A percentile compares a stretch with the other conserved stretches of the same genome.
These are phyloP conservation scores for Delphinella strobiligena DNA, from an alignment of 2,329 filamentous ascomycete genomes.

Conservation along the genomic window DNA sequence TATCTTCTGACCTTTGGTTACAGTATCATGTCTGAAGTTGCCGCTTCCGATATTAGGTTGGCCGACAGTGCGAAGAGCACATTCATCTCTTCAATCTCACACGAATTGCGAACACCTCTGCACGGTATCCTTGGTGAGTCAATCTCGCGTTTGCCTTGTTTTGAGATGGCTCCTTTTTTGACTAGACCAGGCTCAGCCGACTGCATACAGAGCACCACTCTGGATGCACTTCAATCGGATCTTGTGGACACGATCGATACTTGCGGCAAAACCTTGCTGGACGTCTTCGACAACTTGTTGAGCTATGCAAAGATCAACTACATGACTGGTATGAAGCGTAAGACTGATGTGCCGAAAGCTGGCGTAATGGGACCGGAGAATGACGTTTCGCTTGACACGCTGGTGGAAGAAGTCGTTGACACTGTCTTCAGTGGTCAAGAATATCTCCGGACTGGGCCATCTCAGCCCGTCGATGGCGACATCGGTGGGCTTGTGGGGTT, in stretches of 20 bases:
- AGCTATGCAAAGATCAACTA: conserved; percentile 30
- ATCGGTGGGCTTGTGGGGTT: neutral
- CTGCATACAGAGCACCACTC: conserved; percentile 31
- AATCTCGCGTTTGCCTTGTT: too few relatives aligned
- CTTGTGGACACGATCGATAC: conserved; percentile 30
- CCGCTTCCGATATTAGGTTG: conserved; percentile 24
- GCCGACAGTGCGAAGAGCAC: conserved; percentile 29
- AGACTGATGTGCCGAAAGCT: too few relatives aligned
- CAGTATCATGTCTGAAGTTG: conserved; percentile 27
- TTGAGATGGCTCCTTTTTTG: neutral
- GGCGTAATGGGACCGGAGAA: neutral
- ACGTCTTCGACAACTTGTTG: conserved; percentile 23
- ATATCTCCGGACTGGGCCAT: neutral
- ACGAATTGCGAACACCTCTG: conserved; percentile 1
- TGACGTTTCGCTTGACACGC: conserved; percentile 22
- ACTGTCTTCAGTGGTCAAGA: conserved; percentile 26
- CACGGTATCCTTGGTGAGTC: neutral
- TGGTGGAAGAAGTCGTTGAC: conserved; percentile 44
- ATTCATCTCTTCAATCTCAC: conserved; percentile 5
- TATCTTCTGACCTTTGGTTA: conserved; percentile 29
- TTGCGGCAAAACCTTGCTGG: conserved; percentile 25
- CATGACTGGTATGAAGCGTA: conserved; percentile 5
- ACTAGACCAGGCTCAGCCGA: conserved; percentile 23
- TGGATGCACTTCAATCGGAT: conserved; percentile 27
- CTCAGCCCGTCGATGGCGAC: neutral